These are phyloP conservation scores for Mediolabrus comicus DNA, from an alignment of 108 stramenopile species.

Conservation along the genomic window DNA sequence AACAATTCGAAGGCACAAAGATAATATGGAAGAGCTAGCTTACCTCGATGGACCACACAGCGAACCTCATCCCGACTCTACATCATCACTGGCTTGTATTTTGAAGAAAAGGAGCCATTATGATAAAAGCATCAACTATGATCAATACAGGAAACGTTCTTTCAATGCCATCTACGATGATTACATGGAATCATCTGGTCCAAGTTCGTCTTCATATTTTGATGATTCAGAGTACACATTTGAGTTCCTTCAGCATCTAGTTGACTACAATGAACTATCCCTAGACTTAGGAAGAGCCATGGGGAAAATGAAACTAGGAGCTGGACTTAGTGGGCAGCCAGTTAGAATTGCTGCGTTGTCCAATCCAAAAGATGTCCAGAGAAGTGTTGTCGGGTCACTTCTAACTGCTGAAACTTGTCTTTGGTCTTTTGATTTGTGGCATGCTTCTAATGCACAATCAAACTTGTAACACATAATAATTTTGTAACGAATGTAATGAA, in stretches of 20 bases:
- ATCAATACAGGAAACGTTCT: conserved; percentile 38
- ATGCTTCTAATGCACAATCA: conserved; percentile 32
- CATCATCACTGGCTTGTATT: conserved; percentile 11
- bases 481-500: not conserved
- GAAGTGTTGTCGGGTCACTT: conserved; percentile 2
- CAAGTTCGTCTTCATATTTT: conserved; percentile 37
- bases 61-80: conserved; percentile 24
- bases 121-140: conserved; percentile 24
- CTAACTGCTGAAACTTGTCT: conserved; percentile 18
- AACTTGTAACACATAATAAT: not conserved
- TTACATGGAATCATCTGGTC: conserved; percentile 18
- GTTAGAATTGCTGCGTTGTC: conserved; percentile 57
- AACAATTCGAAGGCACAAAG: conserved; percentile 46
- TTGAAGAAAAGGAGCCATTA: conserved; percentile 41
- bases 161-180: conserved; percentile 34
- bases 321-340: conserved; percentile 72
- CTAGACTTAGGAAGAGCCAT: conserved; percentile 70
- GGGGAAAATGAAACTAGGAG: conserved; percentile 58
- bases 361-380: not conserved
- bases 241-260: conserved; percentile 84
- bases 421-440: conserved; percentile 87
- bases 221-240: conserved; percentile 78
- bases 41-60: conserved; percentile 13
- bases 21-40: not conserved
- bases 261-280: conserved; percentile 75